A percentile compares a stretch with the other conserved stretches of the same genome.
Evolutionary conservation across 208 protist genomes (phyloP).

Genomic region (Willaertia magna): DNA sequence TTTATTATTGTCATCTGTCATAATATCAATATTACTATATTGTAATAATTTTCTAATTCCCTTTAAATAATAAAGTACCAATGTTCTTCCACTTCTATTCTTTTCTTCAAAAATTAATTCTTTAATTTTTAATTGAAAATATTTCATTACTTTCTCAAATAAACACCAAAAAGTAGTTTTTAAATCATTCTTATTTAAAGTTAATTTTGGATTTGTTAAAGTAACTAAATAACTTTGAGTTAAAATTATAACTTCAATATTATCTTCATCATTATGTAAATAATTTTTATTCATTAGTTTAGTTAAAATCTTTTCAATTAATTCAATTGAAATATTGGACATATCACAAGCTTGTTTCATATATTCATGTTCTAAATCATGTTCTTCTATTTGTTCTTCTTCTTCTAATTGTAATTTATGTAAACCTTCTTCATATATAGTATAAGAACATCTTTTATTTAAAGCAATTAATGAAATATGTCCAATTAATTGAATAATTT

Average conservation of each 20-base stretch:
- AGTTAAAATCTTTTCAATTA: neutral
- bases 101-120: neutral
- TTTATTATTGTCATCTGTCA: neutral
- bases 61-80: neutral
- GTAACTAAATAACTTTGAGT: neutral
- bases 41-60: neutral
- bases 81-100: neutral
- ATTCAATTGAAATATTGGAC: neutral
- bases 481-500: neutral
- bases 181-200: neutral
- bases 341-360: neutral
- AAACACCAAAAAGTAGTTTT: neutral
- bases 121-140: neutral
- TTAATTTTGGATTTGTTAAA: neutral
- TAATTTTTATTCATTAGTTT: neutral
- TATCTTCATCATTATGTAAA: neutral
- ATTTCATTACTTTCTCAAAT: neutral
- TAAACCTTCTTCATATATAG: neutral
- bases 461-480: neutral
- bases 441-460: neutral
- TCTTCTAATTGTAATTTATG: neutral
- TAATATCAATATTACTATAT: neutral
- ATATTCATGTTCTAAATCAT: neutral
- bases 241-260: neutral
- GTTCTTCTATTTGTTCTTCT: neutral